phyloP scores from a whole-genome alignment of 352 stramenopile species.

The Thalassiosira exigua region DNA sequence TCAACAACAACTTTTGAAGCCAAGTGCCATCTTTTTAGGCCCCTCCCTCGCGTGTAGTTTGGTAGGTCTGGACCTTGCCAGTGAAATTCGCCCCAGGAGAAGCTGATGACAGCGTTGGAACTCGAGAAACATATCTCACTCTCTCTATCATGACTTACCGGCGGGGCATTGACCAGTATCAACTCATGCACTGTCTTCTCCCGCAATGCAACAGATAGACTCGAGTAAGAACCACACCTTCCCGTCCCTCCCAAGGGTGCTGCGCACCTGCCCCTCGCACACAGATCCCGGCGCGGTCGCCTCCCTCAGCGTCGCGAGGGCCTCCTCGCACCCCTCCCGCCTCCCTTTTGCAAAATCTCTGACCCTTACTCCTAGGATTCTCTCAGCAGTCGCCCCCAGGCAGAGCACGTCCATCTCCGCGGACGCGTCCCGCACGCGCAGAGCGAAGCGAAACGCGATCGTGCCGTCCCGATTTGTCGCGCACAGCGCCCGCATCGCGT shows the following conservation, averaged over 20 bases:
- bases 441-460: constrained; percentile 42
- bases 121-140: too few relatives aligned
- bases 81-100: too few relatives aligned
- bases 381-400: constrained; percentile 45
- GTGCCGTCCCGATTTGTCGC: constrained; percentile 46
- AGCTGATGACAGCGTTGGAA: too few relatives aligned
- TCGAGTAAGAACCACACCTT: constrained; percentile 54
- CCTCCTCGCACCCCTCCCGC: not conserved
- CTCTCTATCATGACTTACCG: too few relatives aligned
- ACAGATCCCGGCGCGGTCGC: constrained; percentile 27
- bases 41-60: too few relatives aligned
- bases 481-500: constrained; percentile 35
- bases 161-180: not conserved
- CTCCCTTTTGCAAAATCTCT: constrained; percentile 15
- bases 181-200: not conserved
- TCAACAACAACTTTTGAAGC: too few relatives aligned
- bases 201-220: constrained; percentile 33
- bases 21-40: too few relatives aligned
- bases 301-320: constrained; percentile 34
- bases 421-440: constrained; percentile 56
- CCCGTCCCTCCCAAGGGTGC: constrained; percentile 45
- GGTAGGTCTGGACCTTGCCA: too few relatives aligned
- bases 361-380: constrained; percentile 35
- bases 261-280: constrained; percentile 47
- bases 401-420: constrained; percentile 63